phyloP scores from a whole-genome alignment of 768 basidiomycete species.

The Trametes cinnabarina region DNA sequence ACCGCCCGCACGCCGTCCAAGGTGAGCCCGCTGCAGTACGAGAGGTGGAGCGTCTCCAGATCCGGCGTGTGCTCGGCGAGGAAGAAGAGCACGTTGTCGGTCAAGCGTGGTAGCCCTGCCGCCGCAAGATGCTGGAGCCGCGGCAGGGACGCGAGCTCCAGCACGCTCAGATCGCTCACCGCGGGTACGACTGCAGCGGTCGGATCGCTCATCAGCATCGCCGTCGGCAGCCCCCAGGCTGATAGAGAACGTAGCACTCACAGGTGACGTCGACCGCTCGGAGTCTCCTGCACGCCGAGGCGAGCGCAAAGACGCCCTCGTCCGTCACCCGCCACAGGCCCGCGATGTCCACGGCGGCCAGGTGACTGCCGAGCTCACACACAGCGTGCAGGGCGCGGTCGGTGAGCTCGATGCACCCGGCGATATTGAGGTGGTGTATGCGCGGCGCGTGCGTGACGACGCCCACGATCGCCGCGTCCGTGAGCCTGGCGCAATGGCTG shows the following conservation, averaged over 20 bases:
- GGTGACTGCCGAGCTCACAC: conserved; percentile 64
- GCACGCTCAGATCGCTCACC: conserved; percentile 81
- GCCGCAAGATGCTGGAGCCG: conserved; percentile 75
- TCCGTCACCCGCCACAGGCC: conserved; percentile 84
- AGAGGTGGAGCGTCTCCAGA: conserved; percentile 81
- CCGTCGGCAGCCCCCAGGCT: not conserved
- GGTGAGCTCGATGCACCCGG: conserved; percentile 75
- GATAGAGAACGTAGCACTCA: conserved; percentile 51
- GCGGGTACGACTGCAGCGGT: conserved; percentile 63
- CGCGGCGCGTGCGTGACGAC: conserved; percentile 72
- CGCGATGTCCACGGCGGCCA: conserved; percentile 79
- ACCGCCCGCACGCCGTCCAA: conserved; percentile 73
- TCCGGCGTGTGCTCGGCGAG: conserved; percentile 68
- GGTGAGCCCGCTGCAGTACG: conserved; percentile 80
- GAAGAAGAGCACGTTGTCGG: conserved; percentile 78
- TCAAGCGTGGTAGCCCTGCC: conserved; percentile 77
- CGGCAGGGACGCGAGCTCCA: conserved; percentile 70
- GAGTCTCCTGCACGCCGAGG: conserved; percentile 67
- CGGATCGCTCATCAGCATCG: not conserved
- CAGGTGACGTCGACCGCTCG: conserved; percentile 86
- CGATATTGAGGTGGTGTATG: conserved; percentile 72
- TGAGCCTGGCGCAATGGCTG: conserved; percentile 63
- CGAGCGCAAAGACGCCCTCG: conserved; percentile 61
- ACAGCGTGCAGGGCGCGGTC: conserved; percentile 69
- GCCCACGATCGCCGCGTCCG: conserved; percentile 74